phyloP scores from a whole-genome alignment of 2,329 filamentous ascomycete genomes.

The Daldinia eschscholtzii region DNA sequence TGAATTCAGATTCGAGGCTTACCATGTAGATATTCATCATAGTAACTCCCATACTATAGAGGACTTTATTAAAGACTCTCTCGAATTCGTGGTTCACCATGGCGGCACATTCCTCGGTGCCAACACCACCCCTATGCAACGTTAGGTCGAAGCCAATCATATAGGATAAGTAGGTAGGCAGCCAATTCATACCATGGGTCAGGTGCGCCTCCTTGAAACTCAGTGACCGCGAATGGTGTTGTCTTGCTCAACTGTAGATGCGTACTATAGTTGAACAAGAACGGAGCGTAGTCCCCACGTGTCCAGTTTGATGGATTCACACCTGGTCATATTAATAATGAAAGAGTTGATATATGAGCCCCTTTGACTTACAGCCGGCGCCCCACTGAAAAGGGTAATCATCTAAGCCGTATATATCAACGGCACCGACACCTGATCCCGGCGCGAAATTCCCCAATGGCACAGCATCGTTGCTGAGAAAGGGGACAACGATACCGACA shows the following conservation, averaged over 20 bases:
- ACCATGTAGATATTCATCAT: slow-evolving; percentile 6
- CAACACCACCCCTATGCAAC: too few species aligned
- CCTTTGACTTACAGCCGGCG: not conserved
- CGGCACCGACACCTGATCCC: not conserved
- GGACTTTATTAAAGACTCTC: not conserved
- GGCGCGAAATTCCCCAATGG: not conserved
- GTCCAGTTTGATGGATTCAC: not conserved
- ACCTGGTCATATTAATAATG: not conserved
- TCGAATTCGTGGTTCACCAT: not conserved
- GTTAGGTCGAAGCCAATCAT: not conserved
- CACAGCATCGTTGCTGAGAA: slow-evolving; percentile 3
- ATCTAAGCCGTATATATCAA: slow-evolving; percentile 7
- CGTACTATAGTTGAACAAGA: not conserved
- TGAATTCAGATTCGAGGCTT: not conserved
- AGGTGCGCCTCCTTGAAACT: slow-evolving; percentile 4
- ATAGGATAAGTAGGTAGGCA: not conserved
- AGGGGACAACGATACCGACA: not conserved
- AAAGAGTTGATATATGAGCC: not conserved
- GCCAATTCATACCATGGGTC: slow-evolving; percentile 4
- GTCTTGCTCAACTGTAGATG: not conserved
- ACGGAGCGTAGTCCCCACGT: not conserved
- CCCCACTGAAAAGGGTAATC: slow-evolving; percentile 2
- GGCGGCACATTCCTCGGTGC: too few species aligned
- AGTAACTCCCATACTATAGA: not conserved
- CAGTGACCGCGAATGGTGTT: not conserved